Percentiles rank a stretch among this genome's conserved stretches.
Evolutionary conservation across 2,329 filamentous ascomycete species (phyloP).

Genomic region (Fusarium dimerum): DNA sequence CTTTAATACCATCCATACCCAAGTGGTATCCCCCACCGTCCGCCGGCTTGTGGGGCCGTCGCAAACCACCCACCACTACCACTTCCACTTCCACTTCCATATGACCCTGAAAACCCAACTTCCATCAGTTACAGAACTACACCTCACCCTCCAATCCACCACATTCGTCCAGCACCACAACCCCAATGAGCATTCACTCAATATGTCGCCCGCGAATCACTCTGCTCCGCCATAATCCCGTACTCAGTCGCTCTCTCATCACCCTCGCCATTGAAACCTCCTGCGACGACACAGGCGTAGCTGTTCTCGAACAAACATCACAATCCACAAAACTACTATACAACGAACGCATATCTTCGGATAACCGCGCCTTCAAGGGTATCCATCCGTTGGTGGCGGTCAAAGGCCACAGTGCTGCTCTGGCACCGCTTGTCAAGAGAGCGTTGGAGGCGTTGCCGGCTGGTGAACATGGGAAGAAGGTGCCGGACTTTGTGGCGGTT

Average conservation of each 20-base stretch:
- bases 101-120: slow-evolving; percentile 3
- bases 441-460: slow-evolving; percentile 58
- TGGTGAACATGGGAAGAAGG: slow-evolving; percentile 30
- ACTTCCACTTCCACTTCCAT: slow-evolving; percentile 5
- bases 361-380: slow-evolving; percentile 73
- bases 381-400: slow-evolving; percentile 79
- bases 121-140: background rate
- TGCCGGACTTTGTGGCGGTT: slow-evolving; percentile 83
- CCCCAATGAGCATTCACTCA: slow-evolving; percentile 14
- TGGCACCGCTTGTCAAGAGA: slow-evolving; percentile 67
- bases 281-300: slow-evolving; percentile 92
- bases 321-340: slow-evolving; percentile 64
- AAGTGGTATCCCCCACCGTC: background rate
- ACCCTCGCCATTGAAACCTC: slow-evolving; percentile 80
- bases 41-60: slow-evolving; percentile 18
- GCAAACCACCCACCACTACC: background rate
- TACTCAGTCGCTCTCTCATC: slow-evolving; percentile 39
- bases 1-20: background rate
- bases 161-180: background rate
- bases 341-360: slow-evolving; percentile 78
- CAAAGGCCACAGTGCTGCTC: slow-evolving; percentile 70
- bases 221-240: background rate
- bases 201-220: slow-evolving; percentile 4
- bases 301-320: slow-evolving; percentile 66
- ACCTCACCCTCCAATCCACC: background rate